A percentile compares a stretch with the other conserved stretches of the same genome.
These are phyloP conservation scores for Paramyrothecium roridum DNA, from an alignment of 2,329 filamentous ascomycete genomes.

Conservation along the genomic window DNA sequence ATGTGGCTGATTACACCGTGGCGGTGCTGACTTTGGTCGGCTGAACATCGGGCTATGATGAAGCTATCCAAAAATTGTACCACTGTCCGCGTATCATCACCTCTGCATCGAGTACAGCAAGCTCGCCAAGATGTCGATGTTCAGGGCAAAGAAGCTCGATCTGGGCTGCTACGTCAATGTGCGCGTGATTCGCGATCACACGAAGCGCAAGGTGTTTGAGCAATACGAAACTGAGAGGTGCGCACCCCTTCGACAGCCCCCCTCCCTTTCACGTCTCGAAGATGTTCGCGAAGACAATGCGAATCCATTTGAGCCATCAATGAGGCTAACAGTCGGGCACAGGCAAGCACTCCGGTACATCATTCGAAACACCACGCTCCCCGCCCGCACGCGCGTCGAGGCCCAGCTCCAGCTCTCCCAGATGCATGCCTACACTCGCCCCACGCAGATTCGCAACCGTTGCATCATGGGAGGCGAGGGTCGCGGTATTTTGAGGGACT, in stretches of 20 bases:
- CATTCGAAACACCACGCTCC: slow-evolving; percentile 86
- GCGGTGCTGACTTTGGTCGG: neutral
- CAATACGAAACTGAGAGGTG: slow-evolving; percentile 86
- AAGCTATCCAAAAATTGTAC: neutral
- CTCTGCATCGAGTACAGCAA: slow-evolving; percentile 10
- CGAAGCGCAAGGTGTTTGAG: slow-evolving; percentile 91
- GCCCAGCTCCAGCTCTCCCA: slow-evolving; percentile 89
- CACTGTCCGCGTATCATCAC: slow-evolving; percentile 4
- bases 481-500: slow-evolving; percentile 86
- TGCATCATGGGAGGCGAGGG: slow-evolving; percentile 91
- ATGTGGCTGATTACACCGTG: too few relatives aligned
- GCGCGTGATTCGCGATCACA: slow-evolving; percentile 87
- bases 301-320: neutral
- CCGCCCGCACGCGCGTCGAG: slow-evolving; percentile 77
- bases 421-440: slow-evolving; percentile 94
- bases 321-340: slow-evolving; percentile 7
- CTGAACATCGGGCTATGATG: neutral
- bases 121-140: slow-evolving; percentile 67
- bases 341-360: slow-evolving; percentile 94
- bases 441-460: slow-evolving; percentile 90
- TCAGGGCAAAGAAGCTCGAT: slow-evolving; percentile 86
- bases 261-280: neutral
- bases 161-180: slow-evolving; percentile 84
- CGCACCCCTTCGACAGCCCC: slow-evolving; percentile 9
- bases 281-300: neutral